Conservation (phyloP, 73 alveolate species). For the Breviolum minutum region DNA sequence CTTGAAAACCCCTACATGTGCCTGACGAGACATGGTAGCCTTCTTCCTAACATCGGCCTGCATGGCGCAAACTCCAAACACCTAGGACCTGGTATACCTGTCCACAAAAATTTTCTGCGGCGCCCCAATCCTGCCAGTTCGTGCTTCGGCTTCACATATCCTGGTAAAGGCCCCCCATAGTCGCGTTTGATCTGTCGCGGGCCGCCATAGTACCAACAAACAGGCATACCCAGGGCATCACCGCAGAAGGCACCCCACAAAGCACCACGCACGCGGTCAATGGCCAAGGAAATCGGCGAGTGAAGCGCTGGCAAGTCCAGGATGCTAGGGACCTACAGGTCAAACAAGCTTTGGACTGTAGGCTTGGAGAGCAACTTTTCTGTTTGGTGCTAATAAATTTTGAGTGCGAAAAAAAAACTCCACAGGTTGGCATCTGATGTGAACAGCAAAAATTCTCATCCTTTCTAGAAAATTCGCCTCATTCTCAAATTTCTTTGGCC, state of each 20-base stretch:
- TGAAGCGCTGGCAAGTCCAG: background rate
- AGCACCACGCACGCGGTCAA: background rate
- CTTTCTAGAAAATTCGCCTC: too few relatives aligned
- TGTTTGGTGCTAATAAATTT: background rate
- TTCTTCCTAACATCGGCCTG: too few relatives aligned
- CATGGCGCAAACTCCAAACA: too few relatives aligned
- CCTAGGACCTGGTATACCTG: too few relatives aligned
- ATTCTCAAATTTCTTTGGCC: background rate
- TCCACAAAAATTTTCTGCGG: too few relatives aligned
- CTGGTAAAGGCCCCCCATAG: background rate
- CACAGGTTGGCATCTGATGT: too few relatives aligned
- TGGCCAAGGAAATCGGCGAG: background rate
- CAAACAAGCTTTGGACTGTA: background rate
- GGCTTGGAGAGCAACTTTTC: background rate
- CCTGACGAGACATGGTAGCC: too few relatives aligned
- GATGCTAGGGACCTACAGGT: background rate
- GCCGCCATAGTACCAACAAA: background rate
- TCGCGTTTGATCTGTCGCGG: background rate
- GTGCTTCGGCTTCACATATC: background rate
- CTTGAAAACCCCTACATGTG: too few relatives aligned
- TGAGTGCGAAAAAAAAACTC: too few relatives aligned
- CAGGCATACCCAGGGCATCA: background rate
- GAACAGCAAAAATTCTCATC: too few relatives aligned
- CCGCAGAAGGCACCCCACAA: background rate
- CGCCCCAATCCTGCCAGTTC: background rate